A percentile compares a stretch with the other conserved stretches of the same genome.
These are phyloP conservation scores for Lycium barbarum DNA, from an alignment of 257 asterid species.

Conservation along the genomic window DNA sequence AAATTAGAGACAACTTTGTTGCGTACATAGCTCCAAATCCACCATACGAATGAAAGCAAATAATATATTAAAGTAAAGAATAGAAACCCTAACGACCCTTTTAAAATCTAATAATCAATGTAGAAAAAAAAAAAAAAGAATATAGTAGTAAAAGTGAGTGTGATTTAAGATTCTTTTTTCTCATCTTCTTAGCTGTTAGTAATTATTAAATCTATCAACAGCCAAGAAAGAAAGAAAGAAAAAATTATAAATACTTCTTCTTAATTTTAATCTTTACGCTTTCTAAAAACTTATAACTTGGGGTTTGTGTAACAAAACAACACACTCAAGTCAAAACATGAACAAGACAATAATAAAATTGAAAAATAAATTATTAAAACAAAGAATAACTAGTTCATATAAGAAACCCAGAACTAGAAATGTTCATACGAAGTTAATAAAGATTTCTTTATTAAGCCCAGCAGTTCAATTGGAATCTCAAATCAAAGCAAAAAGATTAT, in stretches of 20 bases:
- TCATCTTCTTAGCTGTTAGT: background rate
- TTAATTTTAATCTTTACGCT: background rate
- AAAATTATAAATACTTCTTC: background rate
- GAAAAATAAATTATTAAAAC: background rate
- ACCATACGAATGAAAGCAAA: slow-evolving; percentile 35
- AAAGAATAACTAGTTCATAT: background rate
- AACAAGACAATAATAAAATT: background rate
- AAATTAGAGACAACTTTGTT: slow-evolving; percentile 43
- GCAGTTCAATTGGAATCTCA: background rate
- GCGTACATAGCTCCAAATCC: slow-evolving; percentile 42
- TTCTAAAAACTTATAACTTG: background rate
- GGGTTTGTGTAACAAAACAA: background rate
- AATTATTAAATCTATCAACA: slow-evolving; percentile 37
- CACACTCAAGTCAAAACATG: background rate
- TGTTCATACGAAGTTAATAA: background rate
- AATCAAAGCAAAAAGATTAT: too few relatives aligned
- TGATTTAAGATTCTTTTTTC: slow-evolving; percentile 57
- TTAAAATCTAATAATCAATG: slow-evolving; percentile 15
- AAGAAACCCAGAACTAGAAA: slow-evolving; percentile 26
- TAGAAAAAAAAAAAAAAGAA: background rate
- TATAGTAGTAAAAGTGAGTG: slow-evolving; percentile 45
- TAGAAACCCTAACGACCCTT: slow-evolving; percentile 42
- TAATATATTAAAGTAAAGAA: slow-evolving; percentile 35
- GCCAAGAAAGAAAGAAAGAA: background rate
- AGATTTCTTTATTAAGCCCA: background rate